Evolutionary conservation across 2,329 filamentous ascomycete species (phyloP), one percentile per base, ranked within the genome.

Genomic region (Fusarium sp.): DNA sequence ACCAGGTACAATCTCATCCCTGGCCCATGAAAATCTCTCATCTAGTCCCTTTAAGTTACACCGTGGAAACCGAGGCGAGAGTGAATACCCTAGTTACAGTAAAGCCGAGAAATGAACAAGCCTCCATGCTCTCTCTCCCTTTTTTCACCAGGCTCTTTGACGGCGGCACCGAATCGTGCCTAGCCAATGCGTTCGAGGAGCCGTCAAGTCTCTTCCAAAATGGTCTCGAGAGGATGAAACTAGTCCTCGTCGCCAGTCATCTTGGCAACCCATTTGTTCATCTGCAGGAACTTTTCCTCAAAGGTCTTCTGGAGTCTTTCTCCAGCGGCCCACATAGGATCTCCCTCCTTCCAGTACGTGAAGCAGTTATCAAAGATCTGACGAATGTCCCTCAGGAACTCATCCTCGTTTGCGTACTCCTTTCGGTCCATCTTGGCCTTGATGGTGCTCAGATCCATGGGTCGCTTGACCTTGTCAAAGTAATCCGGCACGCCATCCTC

Each of bases 361-460:
- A 89, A 91, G 79, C 89, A 91, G 79, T 92, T 92, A 29, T 85
- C 81, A 67, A 91, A 91, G 38, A 92, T 92, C 76, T 90, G 88
- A 8, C 88, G 86, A 76, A 92, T 85, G 79, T 92, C 90, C 4
- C 79, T 80, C 40, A 86, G 79, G 72, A 92, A 92, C 61, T 90
- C 87, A 5, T 86, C 83, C 9, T 89, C 85, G 58, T 81, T 83
- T 4, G 66, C 76, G 77, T 92, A 92, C 73, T 87, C 85, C 22
- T 79, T 80, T 16, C 80, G 78, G 63, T 91, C 87, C 86, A 92
- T 89, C 80, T 91, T 91, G 55, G 71, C 79, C 79, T 91, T 90
- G 81, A 92, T 87, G 2, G 88, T 91, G 51, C 81, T 83, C 4
- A 92, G 85, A 73, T 91, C 89, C 89, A 92, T 92, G 0, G 90